Conservation (phyloP, 2,329 filamentous ascomycete genomes). For the Fusarium sp. region DNA sequence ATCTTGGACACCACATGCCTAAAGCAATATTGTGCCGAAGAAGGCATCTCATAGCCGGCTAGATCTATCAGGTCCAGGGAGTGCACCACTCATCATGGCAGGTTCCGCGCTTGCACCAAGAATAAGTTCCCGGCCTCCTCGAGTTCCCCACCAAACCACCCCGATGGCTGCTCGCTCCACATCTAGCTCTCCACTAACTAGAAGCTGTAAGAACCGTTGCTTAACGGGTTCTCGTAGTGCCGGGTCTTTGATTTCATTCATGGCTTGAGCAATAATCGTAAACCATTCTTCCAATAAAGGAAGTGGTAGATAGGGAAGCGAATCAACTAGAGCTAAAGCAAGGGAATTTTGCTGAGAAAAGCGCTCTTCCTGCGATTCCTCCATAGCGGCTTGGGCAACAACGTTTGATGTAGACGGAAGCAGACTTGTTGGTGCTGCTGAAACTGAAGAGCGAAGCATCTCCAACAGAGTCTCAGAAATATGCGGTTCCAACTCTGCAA, state of each 20-base stretch:
- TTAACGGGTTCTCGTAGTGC: slow-evolving; percentile 74
- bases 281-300: slow-evolving; percentile 84
- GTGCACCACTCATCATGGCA: slow-evolving; percentile 69
- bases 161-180: slow-evolving; percentile 83
- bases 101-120: slow-evolving; percentile 49
- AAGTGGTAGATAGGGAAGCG: slow-evolving; percentile 79
- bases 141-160: slow-evolving; percentile 86
- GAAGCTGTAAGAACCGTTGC: slow-evolving; percentile 81
- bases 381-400: slow-evolving; percentile 50
- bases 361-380: slow-evolving; percentile 49
- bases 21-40: slow-evolving; percentile 4
- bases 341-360: slow-evolving; percentile 85
- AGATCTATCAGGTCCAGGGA: slow-evolving; percentile 52
- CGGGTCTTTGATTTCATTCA: slow-evolving; percentile 73
- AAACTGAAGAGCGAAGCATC: slow-evolving; percentile 74
- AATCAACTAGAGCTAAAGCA: slow-evolving; percentile 81
- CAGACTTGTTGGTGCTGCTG: slow-evolving; percentile 62
- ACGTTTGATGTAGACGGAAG: slow-evolving; percentile 58
- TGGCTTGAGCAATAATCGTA: slow-evolving; percentile 74
- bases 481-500: slow-evolving; percentile 79
- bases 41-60: slow-evolving; percentile 54
- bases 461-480: slow-evolving; percentile 87
- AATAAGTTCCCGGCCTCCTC: slow-evolving; percentile 67
- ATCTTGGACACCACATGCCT: slow-evolving; percentile 1
- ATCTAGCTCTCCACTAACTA: slow-evolving; percentile 88